These are phyloP conservation scores for Hamigera avellanea DNA, from an alignment of 495 filamentous ascomycete species.

Conservation along the genomic window DNA sequence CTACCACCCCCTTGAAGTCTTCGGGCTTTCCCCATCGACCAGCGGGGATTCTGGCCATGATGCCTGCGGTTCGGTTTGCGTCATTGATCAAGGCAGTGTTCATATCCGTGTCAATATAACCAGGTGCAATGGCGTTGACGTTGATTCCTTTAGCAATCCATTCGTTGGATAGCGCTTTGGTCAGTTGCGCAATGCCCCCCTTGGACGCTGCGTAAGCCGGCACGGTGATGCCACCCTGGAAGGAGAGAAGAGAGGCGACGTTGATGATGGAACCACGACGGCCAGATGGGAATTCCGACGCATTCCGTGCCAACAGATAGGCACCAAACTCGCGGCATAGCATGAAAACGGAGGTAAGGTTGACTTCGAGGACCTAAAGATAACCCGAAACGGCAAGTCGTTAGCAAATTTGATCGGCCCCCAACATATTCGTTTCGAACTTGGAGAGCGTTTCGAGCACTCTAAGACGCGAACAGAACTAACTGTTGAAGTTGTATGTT, in stretches of 20 bases:
- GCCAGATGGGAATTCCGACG: constrained; percentile 37
- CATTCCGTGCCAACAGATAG: constrained; percentile 59
- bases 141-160: constrained; percentile 70
- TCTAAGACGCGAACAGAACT: too few species aligned
- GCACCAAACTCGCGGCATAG: constrained; percentile 74
- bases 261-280: constrained; percentile 75
- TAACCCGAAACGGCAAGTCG: constrained; percentile 1
- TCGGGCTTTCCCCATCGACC: constrained; percentile 80
- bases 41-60: constrained; percentile 73
- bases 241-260: constrained; percentile 70
- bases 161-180: constrained; percentile 80
- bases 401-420: too few species aligned
- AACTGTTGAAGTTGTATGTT: too few species aligned
- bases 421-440: too few species aligned
- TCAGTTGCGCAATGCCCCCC: constrained; percentile 76
- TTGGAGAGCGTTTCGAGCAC: too few species aligned
- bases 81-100: constrained; percentile 74
- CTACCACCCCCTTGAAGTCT: constrained; percentile 76
- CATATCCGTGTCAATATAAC: constrained; percentile 89
- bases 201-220: constrained; percentile 87
- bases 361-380: constrained; percentile 63
- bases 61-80: constrained; percentile 52
- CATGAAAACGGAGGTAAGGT: constrained; percentile 72
- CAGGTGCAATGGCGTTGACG: constrained; percentile 71
- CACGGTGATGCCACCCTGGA: constrained; percentile 85